These are phyloP conservation scores for Collybia nuda DNA, from an alignment of 768 basidiomycete species.

Conservation along the genomic window DNA sequence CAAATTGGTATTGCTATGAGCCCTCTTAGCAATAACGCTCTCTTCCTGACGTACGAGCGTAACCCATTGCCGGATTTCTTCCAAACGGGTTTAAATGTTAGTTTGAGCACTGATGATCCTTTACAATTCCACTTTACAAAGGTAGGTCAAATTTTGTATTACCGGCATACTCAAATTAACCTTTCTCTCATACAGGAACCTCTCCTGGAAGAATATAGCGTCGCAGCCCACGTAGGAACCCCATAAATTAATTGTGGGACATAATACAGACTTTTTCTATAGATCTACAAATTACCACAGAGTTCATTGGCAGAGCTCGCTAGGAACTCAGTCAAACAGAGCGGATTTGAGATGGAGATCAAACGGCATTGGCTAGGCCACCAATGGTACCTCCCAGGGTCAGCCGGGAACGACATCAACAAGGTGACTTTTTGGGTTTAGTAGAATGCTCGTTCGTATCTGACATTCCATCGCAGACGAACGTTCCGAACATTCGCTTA, in stretches of 20 bases:
- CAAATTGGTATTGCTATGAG: constrained; percentile 99
- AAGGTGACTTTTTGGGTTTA: constrained; percentile 52
- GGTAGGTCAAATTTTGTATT: constrained; percentile 36
- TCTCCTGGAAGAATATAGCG: constrained; percentile 93
- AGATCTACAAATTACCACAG: constrained; percentile 97
- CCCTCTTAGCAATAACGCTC: constrained; percentile 94
- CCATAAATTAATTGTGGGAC: not conserved
- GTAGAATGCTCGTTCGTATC: no score
- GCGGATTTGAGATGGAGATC: constrained; percentile 97
- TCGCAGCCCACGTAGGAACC: constrained; percentile 84
- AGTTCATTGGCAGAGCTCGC: constrained; percentile 94
- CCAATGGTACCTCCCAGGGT: constrained; percentile 91
- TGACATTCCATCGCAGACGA: constrained; percentile 60
- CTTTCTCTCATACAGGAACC: constrained; percentile 63
- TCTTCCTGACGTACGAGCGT: constrained; percentile 95
- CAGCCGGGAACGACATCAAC: constrained; percentile 92
- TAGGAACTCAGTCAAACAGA: constrained; percentile 95
- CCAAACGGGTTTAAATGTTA: constrained; percentile 93
- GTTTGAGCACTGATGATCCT: constrained; percentile 93
- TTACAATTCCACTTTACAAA: constrained; percentile 99
- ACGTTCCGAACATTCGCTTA: constrained; percentile 89
- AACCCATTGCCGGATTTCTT: constrained; percentile 98
- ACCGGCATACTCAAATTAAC: not conserved
- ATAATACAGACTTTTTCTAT: not conserved
- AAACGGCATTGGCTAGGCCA: constrained; percentile 96